Evolutionary conservation across 75 land plant genomes (phyloP).

Genomic region (Pinus taeda): DNA sequence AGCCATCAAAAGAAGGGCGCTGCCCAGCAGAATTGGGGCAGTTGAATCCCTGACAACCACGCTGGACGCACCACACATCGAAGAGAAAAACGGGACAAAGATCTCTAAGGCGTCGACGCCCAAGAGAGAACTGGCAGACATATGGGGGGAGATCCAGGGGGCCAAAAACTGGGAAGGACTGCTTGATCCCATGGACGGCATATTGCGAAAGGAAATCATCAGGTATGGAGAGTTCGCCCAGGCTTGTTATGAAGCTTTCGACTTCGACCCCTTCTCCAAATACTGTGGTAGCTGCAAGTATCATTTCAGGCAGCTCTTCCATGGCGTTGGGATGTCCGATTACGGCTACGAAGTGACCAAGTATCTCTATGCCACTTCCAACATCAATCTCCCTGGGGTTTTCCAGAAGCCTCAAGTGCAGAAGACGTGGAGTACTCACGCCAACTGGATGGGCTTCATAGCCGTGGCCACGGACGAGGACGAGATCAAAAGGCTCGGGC

Average conservation of each 20-base stretch:
- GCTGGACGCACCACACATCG: no score
- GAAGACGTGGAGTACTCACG: background rate
- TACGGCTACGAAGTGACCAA: constrained; percentile 60
- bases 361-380: constrained; percentile 80
- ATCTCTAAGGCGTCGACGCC: no score
- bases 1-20: no score
- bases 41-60: no score
- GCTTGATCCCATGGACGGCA: constrained; percentile 67
- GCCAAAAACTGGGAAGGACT: constrained; percentile 66
- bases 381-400: constrained; percentile 59
- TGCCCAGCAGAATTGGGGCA: no score
- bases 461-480: constrained; percentile 57
- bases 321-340: background rate
- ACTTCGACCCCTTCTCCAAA: constrained; percentile 57
- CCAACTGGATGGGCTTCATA: constrained; percentile 74
- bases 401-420: constrained; percentile 33
- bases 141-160: constrained; percentile 71
- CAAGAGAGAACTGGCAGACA: background rate
- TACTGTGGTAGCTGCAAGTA: constrained; percentile 64
- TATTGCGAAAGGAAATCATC: constrained; percentile 57
- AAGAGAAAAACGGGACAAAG: no score
- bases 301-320: background rate
- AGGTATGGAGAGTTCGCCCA: constrained; percentile 77
- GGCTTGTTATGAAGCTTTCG: constrained; percentile 81
- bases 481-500: constrained; percentile 68